Evolutionary conservation across 805 yeast species (phyloP).

Genomic region (Candida sonorensis): DNA sequence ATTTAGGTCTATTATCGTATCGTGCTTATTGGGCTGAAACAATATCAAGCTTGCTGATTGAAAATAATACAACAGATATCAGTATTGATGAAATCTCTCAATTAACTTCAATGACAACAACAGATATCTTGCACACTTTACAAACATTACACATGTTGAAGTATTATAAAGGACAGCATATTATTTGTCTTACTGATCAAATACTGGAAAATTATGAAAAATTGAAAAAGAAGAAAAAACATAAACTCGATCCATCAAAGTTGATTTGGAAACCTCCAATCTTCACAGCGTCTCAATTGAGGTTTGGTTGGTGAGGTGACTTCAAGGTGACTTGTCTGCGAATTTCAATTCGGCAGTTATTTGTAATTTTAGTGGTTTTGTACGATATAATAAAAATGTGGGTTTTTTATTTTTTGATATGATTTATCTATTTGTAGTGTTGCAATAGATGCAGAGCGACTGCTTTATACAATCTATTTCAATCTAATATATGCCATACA

Average conservation of each 20-base stretch:
- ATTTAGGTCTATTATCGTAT: conserved; percentile 86
- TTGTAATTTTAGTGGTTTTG: no score
- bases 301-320: conserved; percentile 98
- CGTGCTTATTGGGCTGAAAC: conserved; percentile 97
- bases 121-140: conserved; percentile 89
- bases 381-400: no score
- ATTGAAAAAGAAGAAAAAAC: conserved; percentile 56
- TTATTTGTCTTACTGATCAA: conserved; percentile 79
- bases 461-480: no score
- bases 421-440: no score
- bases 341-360: no score
- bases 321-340: no score
- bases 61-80: conserved; percentile 45
- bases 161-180: conserved; percentile 93
- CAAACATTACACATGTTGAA: conserved; percentile 85
- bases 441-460: no score
- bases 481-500: no score
- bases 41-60: conserved; percentile 65
- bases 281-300: conserved; percentile 88
- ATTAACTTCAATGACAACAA: conserved; percentile 89
- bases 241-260: conserved; percentile 63
- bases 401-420: no score
- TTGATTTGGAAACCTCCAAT: conserved; percentile 93
- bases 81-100: conserved; percentile 83
- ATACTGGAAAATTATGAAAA: conserved; percentile 71